Base-by-base conservation (phyloP, 164 flowering plant genomes). In the Santalum album region DNA sequence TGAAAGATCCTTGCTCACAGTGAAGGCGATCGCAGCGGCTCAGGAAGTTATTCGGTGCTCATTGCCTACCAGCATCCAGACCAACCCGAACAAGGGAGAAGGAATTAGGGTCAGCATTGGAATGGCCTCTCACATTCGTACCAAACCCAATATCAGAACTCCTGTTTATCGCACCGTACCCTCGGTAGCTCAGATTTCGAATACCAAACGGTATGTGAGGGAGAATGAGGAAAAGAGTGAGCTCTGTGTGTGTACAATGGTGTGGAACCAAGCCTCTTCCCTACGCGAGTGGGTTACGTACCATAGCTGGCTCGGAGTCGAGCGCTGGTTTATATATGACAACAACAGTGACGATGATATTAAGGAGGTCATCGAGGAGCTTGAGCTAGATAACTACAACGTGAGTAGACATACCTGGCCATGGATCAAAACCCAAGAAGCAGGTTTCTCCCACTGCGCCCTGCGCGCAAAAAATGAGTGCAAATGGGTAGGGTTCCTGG, bases 351-450 rank as follows among this genome's bases (percentile, higher is more conserved):
- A 86, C 49, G 97, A 90, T 62, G 65, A 53, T 3, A 64, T 77
- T 6, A 64, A 74, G 29, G 71, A 81, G 7, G 81, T 75, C 34
- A 64, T 82, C 25, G 61, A 63, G 12, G 77, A 78, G 58, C 90
- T 90, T 4, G 59, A 72, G 7, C 40, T 15, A 16, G 69, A 68
- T 7, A 54, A 66, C 19, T 83, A 78, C 66, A 83, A 82, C 65
- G 81, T 90, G 6, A 82, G 70, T 39, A 70, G 95, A 58, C 90
- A 77, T 47, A 66, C 61, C 19, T 90, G 95, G 95, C 95, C 97
- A 1, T 90, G 97, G 95, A 73, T 90, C 48, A 90, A 90, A 67
- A 78, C 90, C 1, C 97, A 90, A 64, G 97, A 90, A 65, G 95
- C 95, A 6, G 97, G 97, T 6, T 90, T 90, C 55, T 86, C 97